These are phyloP conservation scores for Meredithiella fracta DNA, from an alignment of 2,329 filamentous ascomycete species.

Conservation along the genomic window DNA sequence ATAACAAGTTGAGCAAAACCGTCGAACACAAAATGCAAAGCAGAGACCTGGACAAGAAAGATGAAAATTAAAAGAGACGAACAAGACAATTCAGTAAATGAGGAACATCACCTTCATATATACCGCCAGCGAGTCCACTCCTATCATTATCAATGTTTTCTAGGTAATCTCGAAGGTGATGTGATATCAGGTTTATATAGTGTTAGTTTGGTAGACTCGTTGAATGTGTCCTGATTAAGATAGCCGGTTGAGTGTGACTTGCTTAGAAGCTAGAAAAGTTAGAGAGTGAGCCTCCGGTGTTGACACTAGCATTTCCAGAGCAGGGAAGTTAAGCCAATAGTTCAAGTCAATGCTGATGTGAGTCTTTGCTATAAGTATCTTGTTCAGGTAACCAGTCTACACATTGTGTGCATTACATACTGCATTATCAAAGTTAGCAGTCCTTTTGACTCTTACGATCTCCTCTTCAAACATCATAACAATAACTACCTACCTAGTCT, in stretches of 20 bases:
- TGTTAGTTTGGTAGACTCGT: neutral
- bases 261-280: neutral
- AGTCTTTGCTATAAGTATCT: too few relatives aligned
- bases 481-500: too few relatives aligned
- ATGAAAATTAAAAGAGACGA: conserved; percentile 5
- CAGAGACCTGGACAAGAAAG: conserved; percentile 3
- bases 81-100: neutral
- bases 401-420: too few relatives aligned
- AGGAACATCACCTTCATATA: neutral
- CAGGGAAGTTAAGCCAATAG: too few relatives aligned
- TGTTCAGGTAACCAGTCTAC: too few relatives aligned
- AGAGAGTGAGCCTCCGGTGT: too few relatives aligned
- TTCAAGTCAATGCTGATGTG: too few relatives aligned
- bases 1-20: neutral
- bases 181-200: neutral
- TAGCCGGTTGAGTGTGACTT: neutral
- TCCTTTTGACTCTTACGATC: too few relatives aligned
- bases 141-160: neutral
- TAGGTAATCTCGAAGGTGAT: neutral
- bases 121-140: neutral
- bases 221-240: neutral
- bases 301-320: too few relatives aligned
- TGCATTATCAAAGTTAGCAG: too few relatives aligned
- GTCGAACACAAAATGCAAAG: neutral
- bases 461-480: too few relatives aligned